Evolutionary conservation across 108 stramenopile species (phyloP), one percentile per base, ranked within the genome.

Genomic region (Nitzschia sp.): DNA sequence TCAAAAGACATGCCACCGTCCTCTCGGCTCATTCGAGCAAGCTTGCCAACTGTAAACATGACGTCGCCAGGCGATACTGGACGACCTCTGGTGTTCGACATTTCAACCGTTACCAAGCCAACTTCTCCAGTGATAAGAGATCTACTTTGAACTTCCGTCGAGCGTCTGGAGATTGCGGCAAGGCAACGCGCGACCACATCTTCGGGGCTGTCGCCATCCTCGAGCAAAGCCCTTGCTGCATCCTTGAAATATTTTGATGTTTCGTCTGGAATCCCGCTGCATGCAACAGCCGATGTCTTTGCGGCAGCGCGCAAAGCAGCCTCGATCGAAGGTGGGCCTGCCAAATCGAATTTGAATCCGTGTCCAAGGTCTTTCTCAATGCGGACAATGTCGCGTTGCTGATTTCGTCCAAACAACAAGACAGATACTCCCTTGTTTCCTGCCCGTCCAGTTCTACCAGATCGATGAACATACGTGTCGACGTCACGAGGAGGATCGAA

Each of bases 401-500:
- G 77, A 18, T 69, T 56, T 4, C 53, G 82, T 3, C 59, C 79
- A 81, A 97, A 99, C 51, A 99, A 82, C 25, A 98, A 74, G 53
- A 99, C 92, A 46, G 95, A 97, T 35, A 95, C 94, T 47, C 99
- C 99, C 60, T 89, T 96, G 34, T 88, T 80, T 29, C 98, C 98
- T 0, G 99, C 99, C 36, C 99, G 94, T 28, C 98, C 99, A 0
- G 99, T 99, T 36, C 99, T 79, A 38, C 99, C 99, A 13, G 94
- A 96, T 57, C 99, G 81, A 77, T 99, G 99, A 13, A 99, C 98
- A 59, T 98, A 98, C 28, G 91, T 91, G 65, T 96, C 94, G 54
- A 89, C 82, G 72, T 96, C 96, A 46, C 90, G 85, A 17, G 99
- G 98, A 31, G 98, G 97, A 62, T 95, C 83, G 54, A 94, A 84